These are phyloP conservation scores for Jamesozyma piceae DNA, from an alignment of 805 yeast species.

Conservation along the genomic window DNA sequence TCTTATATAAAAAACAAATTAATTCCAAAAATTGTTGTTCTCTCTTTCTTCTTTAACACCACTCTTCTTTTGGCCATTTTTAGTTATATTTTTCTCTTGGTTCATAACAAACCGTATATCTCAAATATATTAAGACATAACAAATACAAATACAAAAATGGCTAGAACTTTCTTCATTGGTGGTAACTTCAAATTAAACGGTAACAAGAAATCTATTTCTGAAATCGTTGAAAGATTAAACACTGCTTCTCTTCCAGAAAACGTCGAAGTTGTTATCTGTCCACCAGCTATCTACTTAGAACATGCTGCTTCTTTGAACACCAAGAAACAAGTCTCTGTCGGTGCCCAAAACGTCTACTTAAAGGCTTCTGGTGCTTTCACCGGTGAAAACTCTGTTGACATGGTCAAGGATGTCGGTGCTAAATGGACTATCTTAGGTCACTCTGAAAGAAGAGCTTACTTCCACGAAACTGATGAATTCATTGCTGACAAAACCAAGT, in stretches of 20 bases:
- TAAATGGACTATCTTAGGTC: constrained; percentile 92
- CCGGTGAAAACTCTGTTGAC: constrained; percentile 90
- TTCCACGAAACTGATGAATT: constrained; percentile 84
- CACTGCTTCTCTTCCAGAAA: constrained; percentile 59
- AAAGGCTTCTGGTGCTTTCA: constrained; percentile 91
- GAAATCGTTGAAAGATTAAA: constrained; percentile 78
- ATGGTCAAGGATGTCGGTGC: constrained; percentile 88
- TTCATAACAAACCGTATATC: not conserved
- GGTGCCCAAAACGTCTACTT: constrained; percentile 87
- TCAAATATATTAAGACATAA: not conserved
- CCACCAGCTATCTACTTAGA: constrained; percentile 93
- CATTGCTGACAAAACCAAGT: constrained; percentile 88
- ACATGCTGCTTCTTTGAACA: constrained; percentile 59
- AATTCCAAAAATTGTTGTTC: not conserved
- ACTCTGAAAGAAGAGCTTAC: constrained; percentile 96
- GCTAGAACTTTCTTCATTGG: constrained; percentile 88
- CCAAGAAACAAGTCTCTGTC: constrained; percentile 63
- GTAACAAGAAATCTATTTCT: constrained; percentile 77
- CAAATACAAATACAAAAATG: constrained; percentile 29
- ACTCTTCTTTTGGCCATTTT: not conserved
- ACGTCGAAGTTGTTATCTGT: constrained; percentile 88
- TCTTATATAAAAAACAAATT: not conserved
- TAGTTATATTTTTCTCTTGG: not conserved
- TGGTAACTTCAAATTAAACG: constrained; percentile 99
- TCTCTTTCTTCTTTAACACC: too few species aligned